These are phyloP conservation scores for Pisolithus marmoratus DNA, from an alignment of 768 basidiomycete species.

Conservation along the genomic window DNA sequence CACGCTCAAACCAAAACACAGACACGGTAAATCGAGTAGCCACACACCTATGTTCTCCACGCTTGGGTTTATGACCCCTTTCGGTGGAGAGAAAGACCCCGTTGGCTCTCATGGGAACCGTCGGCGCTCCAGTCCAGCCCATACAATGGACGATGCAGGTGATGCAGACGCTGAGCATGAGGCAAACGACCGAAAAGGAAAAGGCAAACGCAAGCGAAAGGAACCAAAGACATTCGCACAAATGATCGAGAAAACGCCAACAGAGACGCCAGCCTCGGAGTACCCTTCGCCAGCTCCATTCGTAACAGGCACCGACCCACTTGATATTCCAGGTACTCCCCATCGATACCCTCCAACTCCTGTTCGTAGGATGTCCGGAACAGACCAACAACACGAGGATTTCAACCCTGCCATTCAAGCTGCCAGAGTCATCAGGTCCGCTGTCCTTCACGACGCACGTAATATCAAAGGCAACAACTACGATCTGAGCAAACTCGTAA, in stretches of 20 bases:
- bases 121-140: slow-evolving; percentile 17
- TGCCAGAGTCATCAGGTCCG: slow-evolving; percentile 61
- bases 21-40: slow-evolving; percentile 31
- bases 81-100: slow-evolving; percentile 42
- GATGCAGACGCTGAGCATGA: slow-evolving; percentile 26
- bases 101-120: slow-evolving; percentile 31
- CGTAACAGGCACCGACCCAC: slow-evolving; percentile 1
- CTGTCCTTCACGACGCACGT: slow-evolving; percentile 70
- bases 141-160: slow-evolving; percentile 23
- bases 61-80: slow-evolving; percentile 24
- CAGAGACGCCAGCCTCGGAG: slow-evolving; percentile 11
- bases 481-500: slow-evolving; percentile 37
- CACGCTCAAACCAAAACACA: slow-evolving; percentile 46
- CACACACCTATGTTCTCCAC: slow-evolving; percentile 40
- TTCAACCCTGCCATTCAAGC: slow-evolving; percentile 45
- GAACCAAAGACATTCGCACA: background rate
- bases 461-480: slow-evolving; percentile 53
- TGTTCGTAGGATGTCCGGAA: slow-evolving; percentile 9
- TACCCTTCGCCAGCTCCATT: background rate
- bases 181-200: slow-evolving; percentile 17
- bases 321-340: slow-evolving; percentile 3
- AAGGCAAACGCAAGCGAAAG: slow-evolving; percentile 21
- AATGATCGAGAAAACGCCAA: background rate
- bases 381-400: slow-evolving; percentile 26
- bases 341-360: slow-evolving; percentile 39